These are phyloP conservation scores for Hanseniaspora jakobsenii DNA, from an alignment of 805 yeast genomes.

Conservation along the genomic window DNA sequence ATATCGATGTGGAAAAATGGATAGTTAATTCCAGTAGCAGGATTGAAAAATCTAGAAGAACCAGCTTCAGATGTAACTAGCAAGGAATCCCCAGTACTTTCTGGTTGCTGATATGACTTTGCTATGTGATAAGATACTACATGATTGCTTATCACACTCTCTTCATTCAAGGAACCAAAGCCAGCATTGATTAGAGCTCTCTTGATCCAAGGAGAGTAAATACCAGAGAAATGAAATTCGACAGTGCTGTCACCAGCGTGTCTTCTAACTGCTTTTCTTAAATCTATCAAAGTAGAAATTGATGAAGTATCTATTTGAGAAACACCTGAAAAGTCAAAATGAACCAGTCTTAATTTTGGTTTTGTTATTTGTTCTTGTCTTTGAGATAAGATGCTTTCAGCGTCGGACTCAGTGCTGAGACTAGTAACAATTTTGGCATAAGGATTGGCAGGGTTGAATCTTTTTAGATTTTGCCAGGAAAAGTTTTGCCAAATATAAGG, in stretches of 20 bases:
- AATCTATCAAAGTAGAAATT: constrained; percentile 63
- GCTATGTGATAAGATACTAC: constrained; percentile 26
- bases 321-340: constrained; percentile 70
- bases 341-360: constrained; percentile 59
- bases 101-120: constrained; percentile 18
- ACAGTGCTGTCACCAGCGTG: constrained; percentile 66
- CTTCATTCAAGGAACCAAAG: constrained; percentile 50
- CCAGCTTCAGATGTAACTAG: constrained; percentile 10
- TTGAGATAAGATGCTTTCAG: too few species aligned
- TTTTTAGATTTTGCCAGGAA: constrained; percentile 4
- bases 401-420: constrained; percentile 18
- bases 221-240: constrained; percentile 81
- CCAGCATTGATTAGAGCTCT: constrained; percentile 64
- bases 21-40: constrained; percentile 26
- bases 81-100: constrained; percentile 15
- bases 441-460: constrained; percentile 20
- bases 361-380: too few species aligned
- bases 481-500: constrained; percentile 20
- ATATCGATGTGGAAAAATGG: constrained; percentile 30
- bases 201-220: constrained; percentile 76
- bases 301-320: constrained; percentile 70
- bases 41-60: constrained; percentile 17
- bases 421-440: constrained; percentile 16
- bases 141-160: constrained; percentile 26
- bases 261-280: constrained; percentile 55